A percentile compares a stretch with the other conserved stretches of the same genome.
Conservation (phyloP, 495 filamentous ascomycete species). For the Lophiotrema nucula region DNA sequence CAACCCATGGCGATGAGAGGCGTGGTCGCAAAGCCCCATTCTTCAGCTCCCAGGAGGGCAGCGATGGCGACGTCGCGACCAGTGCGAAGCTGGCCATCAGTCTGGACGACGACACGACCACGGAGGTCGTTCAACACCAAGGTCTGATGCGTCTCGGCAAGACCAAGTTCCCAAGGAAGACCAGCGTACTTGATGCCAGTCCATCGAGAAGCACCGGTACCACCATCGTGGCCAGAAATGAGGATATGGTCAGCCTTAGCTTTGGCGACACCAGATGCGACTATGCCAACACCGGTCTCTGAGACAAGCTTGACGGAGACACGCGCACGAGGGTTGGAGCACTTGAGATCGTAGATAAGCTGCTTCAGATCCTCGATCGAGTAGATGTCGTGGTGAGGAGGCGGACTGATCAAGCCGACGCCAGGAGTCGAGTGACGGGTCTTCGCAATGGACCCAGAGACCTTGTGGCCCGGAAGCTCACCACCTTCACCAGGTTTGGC, state of each 20-base stretch:
- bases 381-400: conserved; percentile 99
- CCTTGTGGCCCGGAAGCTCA: conserved; percentile 97
- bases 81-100: conserved; percentile 92
- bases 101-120: conserved; percentile 96
- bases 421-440: conserved; percentile 98
- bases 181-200: conserved; percentile 99
- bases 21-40: conserved; percentile 98
- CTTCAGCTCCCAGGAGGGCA: conserved; percentile 93
- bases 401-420: conserved; percentile 97
- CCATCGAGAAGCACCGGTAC: conserved; percentile 97
- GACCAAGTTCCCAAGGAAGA: conserved; percentile 96
- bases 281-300: conserved; percentile 96
- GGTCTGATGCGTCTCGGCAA: conserved; percentile 98
- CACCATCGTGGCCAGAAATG: conserved; percentile 97
- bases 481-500: conserved; percentile 98
- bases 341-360: conserved; percentile 97
- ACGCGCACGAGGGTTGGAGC: conserved; percentile 89
- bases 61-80: conserved; percentile 96
- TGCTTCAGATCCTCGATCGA: conserved; percentile 99
- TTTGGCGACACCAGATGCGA: conserved; percentile 97
- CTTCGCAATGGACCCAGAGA: conserved; percentile 91
- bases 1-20: conserved; percentile 97
- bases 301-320: conserved; percentile 99
- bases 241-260: conserved; percentile 97
- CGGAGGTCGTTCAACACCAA: conserved; percentile 97